phyloP scores from a whole-genome alignment of 805 yeast genomes.

The Candida khao-thaluensis region DNA sequence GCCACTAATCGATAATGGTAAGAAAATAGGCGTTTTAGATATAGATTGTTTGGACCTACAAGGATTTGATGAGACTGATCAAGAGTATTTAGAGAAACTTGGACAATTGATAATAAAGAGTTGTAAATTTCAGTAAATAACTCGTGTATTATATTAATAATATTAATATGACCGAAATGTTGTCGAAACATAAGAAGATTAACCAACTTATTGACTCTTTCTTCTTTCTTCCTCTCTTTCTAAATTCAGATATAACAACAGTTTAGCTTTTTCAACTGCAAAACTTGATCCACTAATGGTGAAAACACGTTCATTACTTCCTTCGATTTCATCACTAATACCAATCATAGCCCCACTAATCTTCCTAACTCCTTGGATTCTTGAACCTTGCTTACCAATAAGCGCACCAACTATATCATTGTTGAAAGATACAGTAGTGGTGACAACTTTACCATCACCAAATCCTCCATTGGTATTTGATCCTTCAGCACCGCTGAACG shows the following conservation, averaged over 20 bases:
- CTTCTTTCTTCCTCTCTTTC: constrained; percentile 57
- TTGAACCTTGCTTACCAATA: constrained; percentile 80
- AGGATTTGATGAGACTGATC: constrained; percentile 71
- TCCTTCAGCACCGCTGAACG: background rate
- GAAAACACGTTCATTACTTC: constrained; percentile 63
- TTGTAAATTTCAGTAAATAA: constrained; percentile 31
- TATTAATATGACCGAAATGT: constrained; percentile 6
- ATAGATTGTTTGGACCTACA: constrained; percentile 66
- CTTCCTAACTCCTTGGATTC: constrained; percentile 83
- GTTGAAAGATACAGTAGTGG: constrained; percentile 59
- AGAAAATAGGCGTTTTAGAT: constrained; percentile 75
- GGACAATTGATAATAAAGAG: constrained; percentile 51
- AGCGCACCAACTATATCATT: constrained; percentile 85
- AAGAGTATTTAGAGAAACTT: constrained; percentile 55
- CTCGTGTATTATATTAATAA: constrained; percentile 3
- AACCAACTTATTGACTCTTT: constrained; percentile 7
- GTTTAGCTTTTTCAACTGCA: constrained; percentile 58
- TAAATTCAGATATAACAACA: constrained; percentile 54
- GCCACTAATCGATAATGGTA: constrained; percentile 54
- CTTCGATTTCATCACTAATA: constrained; percentile 68
- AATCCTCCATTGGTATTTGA: background rate
- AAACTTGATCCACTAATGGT: constrained; percentile 62
- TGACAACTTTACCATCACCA: constrained; percentile 8
- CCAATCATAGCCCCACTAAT: constrained; percentile 75
- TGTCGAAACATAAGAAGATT: background rate